Conservation (phyloP, 352 stramenopile genomes). For the Phytopythium boreale region DNA sequence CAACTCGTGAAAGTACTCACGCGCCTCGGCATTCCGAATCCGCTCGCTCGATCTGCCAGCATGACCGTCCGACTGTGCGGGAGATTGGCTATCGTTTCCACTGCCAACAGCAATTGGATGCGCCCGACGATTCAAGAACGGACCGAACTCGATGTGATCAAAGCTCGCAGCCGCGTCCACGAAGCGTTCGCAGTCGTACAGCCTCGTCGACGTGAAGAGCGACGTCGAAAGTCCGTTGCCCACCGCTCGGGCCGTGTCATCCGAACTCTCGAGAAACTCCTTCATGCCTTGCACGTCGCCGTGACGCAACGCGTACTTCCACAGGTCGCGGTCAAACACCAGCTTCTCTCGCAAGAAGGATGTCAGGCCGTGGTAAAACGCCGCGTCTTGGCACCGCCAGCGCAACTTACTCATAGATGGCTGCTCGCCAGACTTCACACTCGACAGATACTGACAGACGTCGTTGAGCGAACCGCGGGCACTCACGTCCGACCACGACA, state of each 20-base stretch:
- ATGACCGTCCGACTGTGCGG: neutral
- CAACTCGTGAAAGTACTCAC: conserved; percentile 34
- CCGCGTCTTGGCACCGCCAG: conserved; percentile 41
- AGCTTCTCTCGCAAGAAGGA: conserved; percentile 31
- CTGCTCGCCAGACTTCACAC: conserved; percentile 23
- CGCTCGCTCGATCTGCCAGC: conserved; percentile 14
- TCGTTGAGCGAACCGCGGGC: conserved; percentile 39
- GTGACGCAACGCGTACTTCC: conserved; percentile 56
- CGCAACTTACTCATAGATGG: conserved; percentile 28
- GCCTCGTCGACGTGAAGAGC: conserved; percentile 14
- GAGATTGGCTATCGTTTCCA: conserved; percentile 8
- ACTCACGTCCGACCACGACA: conserved; percentile 57
- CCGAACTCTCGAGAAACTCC: conserved; percentile 23
- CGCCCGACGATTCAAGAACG: conserved; percentile 35
- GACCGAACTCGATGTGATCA: conserved; percentile 49
- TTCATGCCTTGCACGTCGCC: conserved; percentile 31
- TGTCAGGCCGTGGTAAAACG: conserved; percentile 35
- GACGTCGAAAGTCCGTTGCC: conserved; percentile 27
- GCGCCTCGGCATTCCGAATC: conserved; percentile 34
- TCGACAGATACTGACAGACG: conserved; percentile 26
- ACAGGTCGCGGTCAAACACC: conserved; percentile 35
- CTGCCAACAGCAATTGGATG: conserved; percentile 31
- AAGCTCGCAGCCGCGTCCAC: conserved; percentile 20
- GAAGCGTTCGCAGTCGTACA: conserved; percentile 35
- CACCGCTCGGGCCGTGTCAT: conserved; percentile 14